Conservation (phyloP, 306 rosid species). For the Potentilla sterilis region DNA sequence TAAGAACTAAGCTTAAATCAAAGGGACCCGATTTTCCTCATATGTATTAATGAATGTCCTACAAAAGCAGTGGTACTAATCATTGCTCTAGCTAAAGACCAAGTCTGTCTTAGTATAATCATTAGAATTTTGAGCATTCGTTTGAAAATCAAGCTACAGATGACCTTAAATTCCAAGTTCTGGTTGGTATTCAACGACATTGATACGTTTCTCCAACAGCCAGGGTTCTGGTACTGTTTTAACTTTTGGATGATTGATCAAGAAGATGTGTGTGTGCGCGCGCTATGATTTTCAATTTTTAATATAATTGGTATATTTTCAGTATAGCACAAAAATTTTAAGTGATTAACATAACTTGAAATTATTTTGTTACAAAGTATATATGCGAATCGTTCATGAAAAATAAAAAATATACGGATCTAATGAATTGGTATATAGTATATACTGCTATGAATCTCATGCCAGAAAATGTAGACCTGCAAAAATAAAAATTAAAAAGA, state of each 20-base stretch:
- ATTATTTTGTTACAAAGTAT: no score
- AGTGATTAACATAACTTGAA: no score
- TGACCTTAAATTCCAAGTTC: neutral
- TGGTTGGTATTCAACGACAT: constrained; percentile 13
- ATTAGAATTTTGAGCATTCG: neutral
- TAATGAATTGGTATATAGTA: no score
- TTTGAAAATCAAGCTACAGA: neutral
- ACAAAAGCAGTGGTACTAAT: neutral
- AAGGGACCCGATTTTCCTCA: neutral
- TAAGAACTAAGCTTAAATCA: constrained; percentile 30
- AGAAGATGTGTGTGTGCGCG: neutral
- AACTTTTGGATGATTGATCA: neutral
- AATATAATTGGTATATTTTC: no score
- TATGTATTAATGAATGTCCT: neutral
- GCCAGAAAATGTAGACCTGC: no score
- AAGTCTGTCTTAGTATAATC: neutral
- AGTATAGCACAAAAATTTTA: no score
- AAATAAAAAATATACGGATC: no score
- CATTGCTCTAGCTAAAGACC: neutral
- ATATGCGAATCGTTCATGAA: no score
- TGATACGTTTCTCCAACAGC: neutral
- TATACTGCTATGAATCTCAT: no score
- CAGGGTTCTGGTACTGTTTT: neutral
- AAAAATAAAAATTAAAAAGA: no score
- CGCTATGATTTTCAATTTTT: no score